A percentile compares a stretch with the other conserved stretches of the same genome.
Evolutionary conservation across 1,284 basidiomycete genomes (phyloP).

Genomic region (Sparassis latifolia): DNA sequence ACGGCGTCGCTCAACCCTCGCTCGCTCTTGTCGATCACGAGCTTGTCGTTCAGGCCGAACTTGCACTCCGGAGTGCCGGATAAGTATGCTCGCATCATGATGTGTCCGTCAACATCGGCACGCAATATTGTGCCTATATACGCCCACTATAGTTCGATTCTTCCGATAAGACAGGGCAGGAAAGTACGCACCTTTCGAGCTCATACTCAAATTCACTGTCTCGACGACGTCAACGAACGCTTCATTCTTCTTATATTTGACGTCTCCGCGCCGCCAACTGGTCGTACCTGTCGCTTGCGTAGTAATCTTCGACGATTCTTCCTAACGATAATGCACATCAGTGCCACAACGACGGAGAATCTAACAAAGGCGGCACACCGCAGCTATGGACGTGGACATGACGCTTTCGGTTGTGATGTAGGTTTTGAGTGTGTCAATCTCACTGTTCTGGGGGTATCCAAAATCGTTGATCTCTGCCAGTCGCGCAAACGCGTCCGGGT

Average conservation of each 20-base stretch:
- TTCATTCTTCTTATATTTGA: conserved; percentile 98
- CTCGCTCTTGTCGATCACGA: conserved; percentile 87
- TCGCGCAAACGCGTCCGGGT: not conserved
- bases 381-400: conserved; percentile 74
- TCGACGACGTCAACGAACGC: conserved; percentile 98
- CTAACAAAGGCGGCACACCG: conserved; percentile 42
- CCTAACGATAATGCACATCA: conserved; percentile 39
- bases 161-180: not conserved
- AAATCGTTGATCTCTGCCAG: conserved; percentile 94
- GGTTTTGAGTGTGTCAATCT: conserved; percentile 94
- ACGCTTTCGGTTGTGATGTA: conserved; percentile 98
- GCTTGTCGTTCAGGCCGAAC: conserved; percentile 96
- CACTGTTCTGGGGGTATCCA: conserved; percentile 99
- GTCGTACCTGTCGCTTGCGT: conserved; percentile 93
- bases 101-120: conserved; percentile 98
- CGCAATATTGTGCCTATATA: conserved; percentile 76
- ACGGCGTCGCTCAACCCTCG: conserved; percentile 66
- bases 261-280: conserved; percentile 89
- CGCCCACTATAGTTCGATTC: not conserved
- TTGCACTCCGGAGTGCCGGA: conserved; percentile 96
- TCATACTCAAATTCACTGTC: conserved; percentile 94
- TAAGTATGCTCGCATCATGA: conserved; percentile 96
- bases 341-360: not conserved
- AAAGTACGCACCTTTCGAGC: conserved; percentile 71
- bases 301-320: conserved; percentile 95